Evolutionary conservation across 176 grass and related monocot genomes (phyloP).

Genomic region (Avena atlantica): DNA sequence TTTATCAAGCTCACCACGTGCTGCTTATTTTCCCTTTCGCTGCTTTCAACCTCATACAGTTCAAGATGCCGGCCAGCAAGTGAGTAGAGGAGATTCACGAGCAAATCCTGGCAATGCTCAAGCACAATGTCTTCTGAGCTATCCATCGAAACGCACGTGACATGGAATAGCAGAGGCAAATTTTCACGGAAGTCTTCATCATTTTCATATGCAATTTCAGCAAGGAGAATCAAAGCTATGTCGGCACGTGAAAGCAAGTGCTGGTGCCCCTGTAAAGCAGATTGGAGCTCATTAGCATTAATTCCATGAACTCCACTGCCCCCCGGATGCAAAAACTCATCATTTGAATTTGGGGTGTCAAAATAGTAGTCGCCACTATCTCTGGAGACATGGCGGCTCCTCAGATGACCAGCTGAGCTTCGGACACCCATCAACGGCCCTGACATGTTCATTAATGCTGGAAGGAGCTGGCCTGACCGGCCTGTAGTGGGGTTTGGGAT

Average conservation of each 20-base stretch:
- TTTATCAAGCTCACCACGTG: conserved; percentile 96
- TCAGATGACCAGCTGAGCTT: conserved; percentile 85
- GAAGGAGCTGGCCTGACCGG: conserved; percentile 90
- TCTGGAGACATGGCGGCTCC: conserved; percentile 94
- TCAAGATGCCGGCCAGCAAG: conserved; percentile 94
- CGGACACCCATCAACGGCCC: conserved; percentile 90
- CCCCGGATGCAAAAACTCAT: conserved; percentile 86
- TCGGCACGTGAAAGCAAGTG: conserved; percentile 97
- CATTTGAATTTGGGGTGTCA: conserved; percentile 95
- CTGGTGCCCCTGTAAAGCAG: conserved; percentile 92
- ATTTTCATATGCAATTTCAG: conserved; percentile 99
- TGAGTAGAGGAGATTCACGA: conserved; percentile 96
- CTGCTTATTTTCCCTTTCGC: conserved; percentile 93
- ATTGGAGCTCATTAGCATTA: conserved; percentile 92
- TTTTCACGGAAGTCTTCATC: conserved; percentile 99
- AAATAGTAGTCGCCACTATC: conserved; percentile 91
- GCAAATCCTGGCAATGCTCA: conserved; percentile 95
- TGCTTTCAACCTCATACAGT: conserved; percentile 89
- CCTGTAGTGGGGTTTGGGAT: conserved; percentile 76
- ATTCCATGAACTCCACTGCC: conserved; percentile 77
- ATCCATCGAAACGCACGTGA: conserved; percentile 99
- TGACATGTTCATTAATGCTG: conserved; percentile 92
- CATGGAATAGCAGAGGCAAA: conserved; percentile 92
- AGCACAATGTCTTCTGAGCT: conserved; percentile 99
- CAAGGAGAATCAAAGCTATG: conserved; percentile 96